These are phyloP conservation scores for Rhynchospora pubera DNA, from an alignment of 176 grass and related monocot genomes.

Conservation along the genomic window DNA sequence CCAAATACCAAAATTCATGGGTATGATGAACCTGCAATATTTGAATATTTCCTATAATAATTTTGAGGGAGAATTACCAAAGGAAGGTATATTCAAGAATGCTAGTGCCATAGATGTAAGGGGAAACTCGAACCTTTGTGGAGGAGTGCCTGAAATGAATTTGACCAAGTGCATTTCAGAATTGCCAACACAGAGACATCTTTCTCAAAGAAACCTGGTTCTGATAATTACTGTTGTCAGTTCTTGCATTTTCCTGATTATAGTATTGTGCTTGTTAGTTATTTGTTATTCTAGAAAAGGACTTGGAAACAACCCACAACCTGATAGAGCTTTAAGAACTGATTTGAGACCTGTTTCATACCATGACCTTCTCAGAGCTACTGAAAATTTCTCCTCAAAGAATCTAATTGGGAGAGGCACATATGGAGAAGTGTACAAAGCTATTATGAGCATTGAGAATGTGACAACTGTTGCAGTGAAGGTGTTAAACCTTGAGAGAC, in stretches of 20 bases:
- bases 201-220: neutral
- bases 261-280: neutral
- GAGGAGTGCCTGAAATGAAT: conserved; percentile 23
- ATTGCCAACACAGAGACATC: too few species aligned
- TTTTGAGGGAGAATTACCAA: conserved; percentile 18
- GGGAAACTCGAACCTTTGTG: conserved; percentile 27
- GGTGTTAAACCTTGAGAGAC: conserved; percentile 37
- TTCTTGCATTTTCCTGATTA: neutral
- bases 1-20: conserved; percentile 12
- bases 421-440: too few species aligned
- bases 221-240: neutral
- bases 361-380: too few species aligned
- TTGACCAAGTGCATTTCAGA: neutral
- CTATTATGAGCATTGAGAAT: conserved; percentile 1
- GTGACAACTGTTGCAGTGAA: conserved; percentile 26
- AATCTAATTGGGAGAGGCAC: too few species aligned
- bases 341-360: too few species aligned
- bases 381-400: too few species aligned
- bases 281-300: neutral
- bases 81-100: conserved; percentile 21
- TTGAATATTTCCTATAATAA: conserved; percentile 30
- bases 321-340: neutral
- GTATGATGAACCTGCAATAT: neutral
- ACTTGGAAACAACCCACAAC: neutral
- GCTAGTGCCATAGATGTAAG: neutral